These are phyloP conservation scores for Dioscorea alata DNA, from an alignment of 106 monocot genomes.

Conservation along the genomic window DNA sequence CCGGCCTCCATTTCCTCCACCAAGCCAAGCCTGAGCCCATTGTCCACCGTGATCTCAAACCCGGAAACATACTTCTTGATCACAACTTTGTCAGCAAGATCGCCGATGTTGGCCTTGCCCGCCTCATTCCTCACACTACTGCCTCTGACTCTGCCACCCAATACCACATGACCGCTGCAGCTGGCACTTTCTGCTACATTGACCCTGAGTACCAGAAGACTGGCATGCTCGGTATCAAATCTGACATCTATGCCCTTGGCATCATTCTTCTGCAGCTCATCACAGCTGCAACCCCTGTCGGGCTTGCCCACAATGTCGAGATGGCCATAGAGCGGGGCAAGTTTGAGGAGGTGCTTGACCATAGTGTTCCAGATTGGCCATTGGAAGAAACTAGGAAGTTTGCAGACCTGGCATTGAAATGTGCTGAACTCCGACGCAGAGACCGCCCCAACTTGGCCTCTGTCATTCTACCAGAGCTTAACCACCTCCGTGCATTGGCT, in stretches of 20 bases:
- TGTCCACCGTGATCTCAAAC: constrained; percentile 67
- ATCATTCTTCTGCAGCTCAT: constrained; percentile 58
- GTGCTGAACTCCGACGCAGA: constrained; percentile 45
- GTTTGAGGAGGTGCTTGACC: constrained; percentile 34
- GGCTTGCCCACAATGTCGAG: constrained; percentile 33
- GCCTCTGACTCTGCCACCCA: constrained; percentile 20
- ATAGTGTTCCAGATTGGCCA: constrained; percentile 38
- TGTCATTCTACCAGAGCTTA: constrained; percentile 41
- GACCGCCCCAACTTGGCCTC: constrained; percentile 48
- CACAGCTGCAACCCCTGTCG: constrained; percentile 46
- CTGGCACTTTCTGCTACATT: constrained; percentile 69
- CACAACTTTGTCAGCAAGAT: constrained; percentile 57
- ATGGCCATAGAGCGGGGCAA: constrained; percentile 31
- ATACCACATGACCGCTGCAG: constrained; percentile 47
- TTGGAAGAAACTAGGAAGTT: constrained; percentile 34
- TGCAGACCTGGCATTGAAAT: constrained; percentile 36
- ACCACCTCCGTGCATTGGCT: constrained; percentile 22
- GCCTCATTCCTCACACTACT: constrained; percentile 35
- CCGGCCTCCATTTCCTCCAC: constrained; percentile 56
- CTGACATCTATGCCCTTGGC: constrained; percentile 58
- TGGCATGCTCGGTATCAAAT: constrained; percentile 51
- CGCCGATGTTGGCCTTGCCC: constrained; percentile 57
- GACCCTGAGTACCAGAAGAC: constrained; percentile 77
- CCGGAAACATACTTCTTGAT: constrained; percentile 60
- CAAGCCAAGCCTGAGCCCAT: constrained; percentile 62